Evolutionary conservation across 257 asterid genomes (phyloP), one percentile per base, ranked within the genome.

Genomic region (Solanum tarijense): DNA sequence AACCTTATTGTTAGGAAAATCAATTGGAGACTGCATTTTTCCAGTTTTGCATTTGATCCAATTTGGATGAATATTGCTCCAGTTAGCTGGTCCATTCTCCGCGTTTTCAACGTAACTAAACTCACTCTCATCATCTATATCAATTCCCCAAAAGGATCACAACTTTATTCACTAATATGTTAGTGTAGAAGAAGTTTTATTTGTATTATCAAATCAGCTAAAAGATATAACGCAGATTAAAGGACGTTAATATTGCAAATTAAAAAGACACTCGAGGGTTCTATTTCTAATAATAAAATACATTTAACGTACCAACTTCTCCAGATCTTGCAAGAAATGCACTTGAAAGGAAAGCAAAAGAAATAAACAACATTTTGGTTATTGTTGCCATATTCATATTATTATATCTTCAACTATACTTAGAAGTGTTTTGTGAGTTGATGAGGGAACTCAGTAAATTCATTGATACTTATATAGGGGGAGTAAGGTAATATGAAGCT

Each of bases 11-110:
- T 92, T 90, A 35, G 84, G 27, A 78, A 95, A 60, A 92, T 95
- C 98, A 21, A 95, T 93, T 3, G 98, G 99, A 35, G 99, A 93
- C 83, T 96, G 99, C 94, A 93, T 73, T 34, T 31, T 27, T 34
- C 98, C 98, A 3, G 89, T 23, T 25, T 84, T 92, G 41, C 98
- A 96, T 9, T 41, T 87, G 9, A 84, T 84, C 99, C 99, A 96
- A 58, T 93, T 94, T 21, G 96, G 91, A 12, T 55, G 94, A 83
- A 96, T 91, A 32, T 90, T 25, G 3, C 99, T 95, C 99, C 98
- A 96, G 48, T 90, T 86, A 3, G 78, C 83, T 5, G 97, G 98
- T 73, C 98, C 98, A 9, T 23, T 89, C 12, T 75, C 89, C 60
- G 94, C 92, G 3, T 86, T 74, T 48, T 87, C 88, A 0, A 87